A percentile compares a stretch with the other conserved stretches of the same genome.
phyloP scores from a whole-genome alignment of 257 asterid genomes.

The Cruciata laevipes region DNA sequence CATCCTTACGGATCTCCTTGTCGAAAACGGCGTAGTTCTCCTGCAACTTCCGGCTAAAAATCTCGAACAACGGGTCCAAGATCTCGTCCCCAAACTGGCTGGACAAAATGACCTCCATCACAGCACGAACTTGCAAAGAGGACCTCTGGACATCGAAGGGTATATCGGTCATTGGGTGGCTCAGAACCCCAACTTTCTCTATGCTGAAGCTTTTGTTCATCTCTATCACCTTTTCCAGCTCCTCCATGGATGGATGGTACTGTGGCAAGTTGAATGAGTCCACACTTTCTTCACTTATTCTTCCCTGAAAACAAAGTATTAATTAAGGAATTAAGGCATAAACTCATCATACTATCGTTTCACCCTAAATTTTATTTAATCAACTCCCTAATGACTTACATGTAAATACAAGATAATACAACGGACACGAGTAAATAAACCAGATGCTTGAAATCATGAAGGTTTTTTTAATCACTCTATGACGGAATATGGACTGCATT shows the following conservation, averaged over 20 bases:
- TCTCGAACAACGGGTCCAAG: slow-evolving; percentile 11
- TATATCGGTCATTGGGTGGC: slow-evolving; percentile 13
- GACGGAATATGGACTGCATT: no score
- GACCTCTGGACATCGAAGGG: slow-evolving; percentile 9
- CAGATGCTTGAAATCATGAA: no score
- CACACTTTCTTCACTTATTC: slow-evolving; percentile 17
- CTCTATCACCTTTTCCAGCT: slow-evolving; percentile 16
- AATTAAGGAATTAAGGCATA: background rate
- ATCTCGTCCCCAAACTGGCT: slow-evolving; percentile 11
- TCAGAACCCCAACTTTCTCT: slow-evolving; percentile 10
- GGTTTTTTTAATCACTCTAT: no score
- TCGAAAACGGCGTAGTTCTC: slow-evolving; percentile 15
- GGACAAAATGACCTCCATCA: slow-evolving; percentile 13
- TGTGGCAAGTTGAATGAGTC: slow-evolving; percentile 19
- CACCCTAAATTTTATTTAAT: no score
- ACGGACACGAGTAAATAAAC: no score
- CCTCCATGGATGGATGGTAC: slow-evolving; percentile 18
- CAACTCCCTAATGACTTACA: no score
- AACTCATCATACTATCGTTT: no score
- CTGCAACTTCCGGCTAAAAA: slow-evolving; percentile 14
- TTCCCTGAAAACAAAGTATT: slow-evolving; percentile 2
- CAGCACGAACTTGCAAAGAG: slow-evolving; percentile 3
- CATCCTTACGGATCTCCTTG: slow-evolving; percentile 11
- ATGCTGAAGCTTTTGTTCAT: slow-evolving; percentile 8
- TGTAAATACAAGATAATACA: no score